Conservation (phyloP, 768 basidiomycete genomes). For the Lactarius hatsudake region DNA sequence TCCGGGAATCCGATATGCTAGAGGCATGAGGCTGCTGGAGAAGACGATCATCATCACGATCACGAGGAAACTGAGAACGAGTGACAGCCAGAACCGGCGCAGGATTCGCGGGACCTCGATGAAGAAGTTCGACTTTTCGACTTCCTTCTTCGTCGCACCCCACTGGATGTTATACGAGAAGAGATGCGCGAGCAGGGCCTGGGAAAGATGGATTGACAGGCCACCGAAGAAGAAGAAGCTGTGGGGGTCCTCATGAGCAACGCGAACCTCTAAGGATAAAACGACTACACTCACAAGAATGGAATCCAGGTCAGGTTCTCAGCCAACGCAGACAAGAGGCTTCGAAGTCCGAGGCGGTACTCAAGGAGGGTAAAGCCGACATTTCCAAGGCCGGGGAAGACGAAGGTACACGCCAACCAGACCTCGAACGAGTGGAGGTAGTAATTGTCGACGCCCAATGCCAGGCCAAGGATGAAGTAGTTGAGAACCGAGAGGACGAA, state of each 20-base stretch:
- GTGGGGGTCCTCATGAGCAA: slow-evolving; percentile 3
- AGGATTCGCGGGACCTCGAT: slow-evolving; percentile 83
- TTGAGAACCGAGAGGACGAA: slow-evolving; percentile 63
- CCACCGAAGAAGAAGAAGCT: slow-evolving; percentile 59
- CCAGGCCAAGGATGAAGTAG: slow-evolving; percentile 65
- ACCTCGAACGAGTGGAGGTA: slow-evolving; percentile 73
- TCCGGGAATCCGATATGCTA: slow-evolving; percentile 60
- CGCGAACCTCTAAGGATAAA: not conserved
- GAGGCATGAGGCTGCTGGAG: slow-evolving; percentile 48
- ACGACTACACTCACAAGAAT: slow-evolving; percentile 62
- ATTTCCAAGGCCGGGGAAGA: slow-evolving; percentile 68
- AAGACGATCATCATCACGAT: slow-evolving; percentile 59
- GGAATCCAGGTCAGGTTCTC: slow-evolving; percentile 66
- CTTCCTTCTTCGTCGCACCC: slow-evolving; percentile 72
- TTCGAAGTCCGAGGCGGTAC: slow-evolving; percentile 60
- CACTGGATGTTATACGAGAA: slow-evolving; percentile 59
- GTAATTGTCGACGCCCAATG: slow-evolving; percentile 61
- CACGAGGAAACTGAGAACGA: slow-evolving; percentile 50
- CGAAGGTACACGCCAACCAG: slow-evolving; percentile 68
- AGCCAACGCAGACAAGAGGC: slow-evolving; percentile 46
- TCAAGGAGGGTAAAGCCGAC: slow-evolving; percentile 65
- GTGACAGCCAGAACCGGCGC: slow-evolving; percentile 70
- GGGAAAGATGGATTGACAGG: slow-evolving; percentile 50
- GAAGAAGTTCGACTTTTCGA: slow-evolving; percentile 87
- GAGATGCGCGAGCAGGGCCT: slow-evolving; percentile 53